Evolutionary conservation across 768 basidiomycete genomes (phyloP), one percentile per base, ranked within the genome.

Genomic region (Agrocybe chaxingu): DNA sequence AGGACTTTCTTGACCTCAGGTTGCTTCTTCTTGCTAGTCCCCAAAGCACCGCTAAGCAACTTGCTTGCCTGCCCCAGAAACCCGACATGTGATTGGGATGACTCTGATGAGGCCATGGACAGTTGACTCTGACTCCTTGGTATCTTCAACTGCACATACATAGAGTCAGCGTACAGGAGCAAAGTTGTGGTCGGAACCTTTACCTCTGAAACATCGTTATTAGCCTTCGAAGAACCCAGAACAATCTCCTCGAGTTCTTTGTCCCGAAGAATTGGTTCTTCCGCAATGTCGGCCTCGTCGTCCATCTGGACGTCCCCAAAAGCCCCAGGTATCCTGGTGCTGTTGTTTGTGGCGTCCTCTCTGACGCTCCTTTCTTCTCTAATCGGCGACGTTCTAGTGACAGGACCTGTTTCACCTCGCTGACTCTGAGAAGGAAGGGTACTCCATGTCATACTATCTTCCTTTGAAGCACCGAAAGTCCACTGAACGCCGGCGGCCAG

Each of bases 401-500:
- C 58, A 42, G 56, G 59, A 24, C 61, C 70, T 11, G 74, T 74
- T 54, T 79, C 75, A 16, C 56, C 65, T 42, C 70, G 64, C 56
- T 81, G 80, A 57, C 78, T 84, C 54, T 81, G 74, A 11, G 82
- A 83, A 16, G 81, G 84, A 46, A 77, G 60, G 12, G 85, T 84
- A 56, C 84, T 88, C 88, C 88, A 89, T 12, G 87, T 87, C 66
- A 82, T 76, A 54, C 81, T 85, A 57, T 89, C 87, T 42, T 88
- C 87, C 51, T 75, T 79, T 7, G 71, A 66, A 18, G 66, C 74
- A 29, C 77, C 78, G 56, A 83, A 84, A 11, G 78, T 79, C 88
- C 88, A 89, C 52, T 76, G 76, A 33, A 78, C 71, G 8, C 72
- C 75, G 35, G 72, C 71, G 0, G 77, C 70, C 48, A 85, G 65